phyloP scores from a whole-genome alignment of 805 yeast species.

The Candida loeiensis region DNA sequence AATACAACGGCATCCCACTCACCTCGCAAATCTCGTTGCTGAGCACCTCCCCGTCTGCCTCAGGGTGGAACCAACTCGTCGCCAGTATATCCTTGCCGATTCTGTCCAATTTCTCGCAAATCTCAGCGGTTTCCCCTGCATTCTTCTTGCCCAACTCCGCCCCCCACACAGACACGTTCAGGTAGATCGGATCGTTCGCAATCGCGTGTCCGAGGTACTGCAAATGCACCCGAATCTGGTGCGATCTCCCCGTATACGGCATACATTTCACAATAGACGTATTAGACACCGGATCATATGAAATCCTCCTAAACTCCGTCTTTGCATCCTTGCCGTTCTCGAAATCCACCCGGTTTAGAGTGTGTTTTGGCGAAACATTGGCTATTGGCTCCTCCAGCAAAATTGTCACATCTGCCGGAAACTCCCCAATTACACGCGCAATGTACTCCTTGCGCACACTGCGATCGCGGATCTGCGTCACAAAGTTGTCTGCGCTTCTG shows the following conservation, averaged over 20 bases:
- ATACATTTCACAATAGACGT: slow-evolving; percentile 74
- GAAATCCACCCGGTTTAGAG: slow-evolving; percentile 53
- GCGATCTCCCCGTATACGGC: slow-evolving; percentile 92
- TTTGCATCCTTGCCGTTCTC: slow-evolving; percentile 64
- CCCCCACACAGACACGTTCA: slow-evolving; percentile 83
- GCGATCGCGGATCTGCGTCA: slow-evolving; percentile 67
- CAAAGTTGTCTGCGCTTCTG: slow-evolving; percentile 72
- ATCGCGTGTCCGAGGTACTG: slow-evolving; percentile 72
- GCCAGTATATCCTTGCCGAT: slow-evolving; percentile 72
- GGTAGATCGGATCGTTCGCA: slow-evolving; percentile 68
- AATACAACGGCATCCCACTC: slow-evolving; percentile 68
- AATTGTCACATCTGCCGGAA: slow-evolving; percentile 54
- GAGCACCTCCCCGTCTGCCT: slow-evolving; percentile 63
- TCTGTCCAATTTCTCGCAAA: slow-evolving; percentile 49
- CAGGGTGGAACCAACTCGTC: slow-evolving; percentile 62
- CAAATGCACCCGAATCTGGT: slow-evolving; percentile 90
- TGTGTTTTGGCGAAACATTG: slow-evolving; percentile 71
- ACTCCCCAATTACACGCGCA: slow-evolving; percentile 84
- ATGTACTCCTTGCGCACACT: slow-evolving; percentile 77
- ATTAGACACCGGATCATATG: slow-evolving; percentile 56
- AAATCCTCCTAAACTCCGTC: slow-evolving; percentile 63
- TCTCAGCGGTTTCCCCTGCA: slow-evolving; percentile 44
- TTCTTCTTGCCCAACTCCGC: slow-evolving; percentile 60
- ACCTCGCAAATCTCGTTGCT: slow-evolving; percentile 56
- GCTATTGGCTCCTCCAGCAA: slow-evolving; percentile 63